These are phyloP conservation scores for Suillus spraguei DNA, from an alignment of 768 basidiomycete species.

Conservation along the genomic window DNA sequence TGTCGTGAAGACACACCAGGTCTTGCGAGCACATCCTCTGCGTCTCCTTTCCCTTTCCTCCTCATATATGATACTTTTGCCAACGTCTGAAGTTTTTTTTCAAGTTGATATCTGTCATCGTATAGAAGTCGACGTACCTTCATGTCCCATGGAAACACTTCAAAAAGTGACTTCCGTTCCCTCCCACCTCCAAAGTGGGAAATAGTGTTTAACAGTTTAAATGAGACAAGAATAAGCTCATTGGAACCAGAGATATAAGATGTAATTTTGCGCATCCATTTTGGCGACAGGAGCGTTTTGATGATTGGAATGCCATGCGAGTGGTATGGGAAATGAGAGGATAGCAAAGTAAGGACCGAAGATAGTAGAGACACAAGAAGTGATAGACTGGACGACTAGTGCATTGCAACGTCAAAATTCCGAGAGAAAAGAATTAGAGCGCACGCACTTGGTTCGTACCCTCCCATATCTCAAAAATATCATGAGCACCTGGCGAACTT, in stretches of 20 bases:
- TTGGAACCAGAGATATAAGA: conserved; percentile 62
- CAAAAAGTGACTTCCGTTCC: conserved; percentile 63
- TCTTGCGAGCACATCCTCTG: conserved; percentile 41
- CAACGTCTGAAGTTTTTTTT: conserved; percentile 46
- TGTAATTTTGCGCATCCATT: conserved; percentile 59
- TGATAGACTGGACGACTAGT: conserved; percentile 45
- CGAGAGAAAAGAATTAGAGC: not conserved
- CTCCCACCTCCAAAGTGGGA: conserved; percentile 66
- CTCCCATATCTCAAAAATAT: conserved; percentile 69
- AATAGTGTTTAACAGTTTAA: conserved; percentile 65
- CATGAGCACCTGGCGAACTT: conserved; percentile 52
- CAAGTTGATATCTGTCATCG: not conserved
- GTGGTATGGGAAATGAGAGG: conserved; percentile 72
- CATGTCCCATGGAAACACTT: conserved; percentile 77
- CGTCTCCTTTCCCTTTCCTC: conserved; percentile 52
- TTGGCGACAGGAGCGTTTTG: conserved; percentile 56
- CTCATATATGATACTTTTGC: conserved; percentile 73
- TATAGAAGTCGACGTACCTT: conserved; percentile 48
- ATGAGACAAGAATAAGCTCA: conserved; percentile 64
- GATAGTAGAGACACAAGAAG: conserved; percentile 57
- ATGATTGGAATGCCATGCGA: conserved; percentile 62
- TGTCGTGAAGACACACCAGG: conserved; percentile 50
- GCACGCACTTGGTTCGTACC: conserved; percentile 48
- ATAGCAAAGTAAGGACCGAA: conserved; percentile 60
- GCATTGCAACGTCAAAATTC: not conserved